Percentiles rank a stretch among this genome's conserved stretches.
Conservation (phyloP, 345 rosid species). For the Combretum micranthum region DNA sequence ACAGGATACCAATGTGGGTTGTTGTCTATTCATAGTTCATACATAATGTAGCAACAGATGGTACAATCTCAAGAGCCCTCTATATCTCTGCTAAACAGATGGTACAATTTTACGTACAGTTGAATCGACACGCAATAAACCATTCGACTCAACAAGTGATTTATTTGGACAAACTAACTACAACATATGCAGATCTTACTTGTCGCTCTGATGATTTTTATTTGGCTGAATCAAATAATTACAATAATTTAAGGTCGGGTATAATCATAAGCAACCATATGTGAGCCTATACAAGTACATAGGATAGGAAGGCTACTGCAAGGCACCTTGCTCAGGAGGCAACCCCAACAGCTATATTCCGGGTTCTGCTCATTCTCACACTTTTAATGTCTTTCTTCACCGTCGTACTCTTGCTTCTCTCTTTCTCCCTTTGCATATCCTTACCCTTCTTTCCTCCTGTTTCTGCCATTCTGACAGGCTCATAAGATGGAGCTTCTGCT, state of each 20-base stretch:
- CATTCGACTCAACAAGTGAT: no score
- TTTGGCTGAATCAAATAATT: not conserved
- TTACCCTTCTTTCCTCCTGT: conserved; percentile 11
- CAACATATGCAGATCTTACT: no score
- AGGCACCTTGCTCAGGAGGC: conserved; percentile 27
- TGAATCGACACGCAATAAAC: no score
- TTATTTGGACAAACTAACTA: no score
- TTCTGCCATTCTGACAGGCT: conserved; percentile 8
- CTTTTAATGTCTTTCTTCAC: conserved; percentile 31
- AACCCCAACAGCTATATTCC: conserved; percentile 31
- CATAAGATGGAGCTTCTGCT: conserved; percentile 16
- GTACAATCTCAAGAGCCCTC: no score
- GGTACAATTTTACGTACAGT: no score
- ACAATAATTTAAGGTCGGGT: not conserved
- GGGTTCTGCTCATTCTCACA: conserved; percentile 21
- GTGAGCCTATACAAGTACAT: not conserved
- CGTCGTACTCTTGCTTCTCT: conserved; percentile 23
- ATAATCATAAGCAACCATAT: no score
- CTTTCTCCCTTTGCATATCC: conserved; percentile 21
- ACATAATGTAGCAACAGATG: no score
- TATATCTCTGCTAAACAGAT: no score
- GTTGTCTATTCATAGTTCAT: no score
- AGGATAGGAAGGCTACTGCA: not conserved
- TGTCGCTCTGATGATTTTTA: no score
- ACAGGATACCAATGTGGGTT: no score